phyloP scores from a whole-genome alignment of 768 basidiomycete species.

The Kwoniella mangroviensis region DNA sequence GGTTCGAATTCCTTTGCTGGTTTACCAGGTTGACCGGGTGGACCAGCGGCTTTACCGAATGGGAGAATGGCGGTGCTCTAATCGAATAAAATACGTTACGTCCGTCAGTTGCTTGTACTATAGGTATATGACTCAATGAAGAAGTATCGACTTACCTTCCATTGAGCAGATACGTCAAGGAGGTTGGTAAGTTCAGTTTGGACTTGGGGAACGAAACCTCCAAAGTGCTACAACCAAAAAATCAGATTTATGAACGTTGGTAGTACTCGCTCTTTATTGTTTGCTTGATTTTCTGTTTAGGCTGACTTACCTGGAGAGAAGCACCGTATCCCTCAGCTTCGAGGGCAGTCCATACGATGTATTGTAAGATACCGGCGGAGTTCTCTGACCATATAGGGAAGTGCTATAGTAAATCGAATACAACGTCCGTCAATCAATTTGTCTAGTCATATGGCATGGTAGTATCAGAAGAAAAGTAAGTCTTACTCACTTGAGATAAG shows the following conservation, averaged over 20 bases:
- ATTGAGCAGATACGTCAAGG: conserved; percentile 30
- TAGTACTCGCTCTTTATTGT: too few species aligned
- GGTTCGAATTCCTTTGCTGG: conserved; percentile 51
- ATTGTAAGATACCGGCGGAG: conserved; percentile 55
- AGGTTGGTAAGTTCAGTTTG: conserved; percentile 25
- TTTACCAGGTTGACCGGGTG: conserved; percentile 34
- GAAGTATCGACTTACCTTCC: conserved; percentile 31
- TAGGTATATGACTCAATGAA: too few species aligned
- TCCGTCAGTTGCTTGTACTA: too few species aligned
- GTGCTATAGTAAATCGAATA: too few species aligned
- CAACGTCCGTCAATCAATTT: too few species aligned
- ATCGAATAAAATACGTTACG: neutral
- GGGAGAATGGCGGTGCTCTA: conserved; percentile 52
- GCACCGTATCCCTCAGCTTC: conserved; percentile 57
- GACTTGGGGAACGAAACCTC: conserved; percentile 21
- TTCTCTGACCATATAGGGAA: conserved; percentile 53
- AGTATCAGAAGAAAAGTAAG: too few species aligned
- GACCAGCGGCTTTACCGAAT: conserved; percentile 54
- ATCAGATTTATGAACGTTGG: too few species aligned
- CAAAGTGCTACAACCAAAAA: too few species aligned
- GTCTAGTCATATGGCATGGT: too few species aligned
- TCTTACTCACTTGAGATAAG: conserved; percentile 29
- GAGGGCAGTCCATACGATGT: conserved; percentile 57
- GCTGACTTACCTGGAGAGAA: conserved; percentile 46
- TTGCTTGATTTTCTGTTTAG: too few species aligned